phyloP scores from a whole-genome alignment of 257 asterid species.

The Linaria vulgaris region DNA sequence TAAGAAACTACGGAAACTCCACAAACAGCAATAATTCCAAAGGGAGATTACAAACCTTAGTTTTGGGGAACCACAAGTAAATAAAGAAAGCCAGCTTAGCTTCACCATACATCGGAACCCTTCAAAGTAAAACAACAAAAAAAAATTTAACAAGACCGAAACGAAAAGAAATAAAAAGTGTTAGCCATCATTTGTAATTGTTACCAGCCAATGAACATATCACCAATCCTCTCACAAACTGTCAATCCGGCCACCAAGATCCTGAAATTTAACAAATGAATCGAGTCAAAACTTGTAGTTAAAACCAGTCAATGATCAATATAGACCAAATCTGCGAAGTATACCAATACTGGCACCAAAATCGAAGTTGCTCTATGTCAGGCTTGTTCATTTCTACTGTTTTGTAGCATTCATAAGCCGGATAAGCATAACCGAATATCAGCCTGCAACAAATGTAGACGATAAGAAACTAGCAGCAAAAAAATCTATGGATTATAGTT shows the following conservation, averaged over 20 bases:
- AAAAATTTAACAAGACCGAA: conserved; percentile 7
- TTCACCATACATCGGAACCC: conserved; percentile 98
- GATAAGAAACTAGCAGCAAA: conserved; percentile 19
- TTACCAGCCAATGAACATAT: conserved; percentile 87
- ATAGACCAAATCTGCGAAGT: neutral
- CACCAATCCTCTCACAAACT: conserved; percentile 85
- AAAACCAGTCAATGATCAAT: no score
- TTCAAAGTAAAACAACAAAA: conserved; percentile 31
- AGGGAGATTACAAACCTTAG: conserved; percentile 56
- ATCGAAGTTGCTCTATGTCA: conserved; percentile 79
- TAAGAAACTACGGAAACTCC: neutral
- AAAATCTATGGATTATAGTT: conserved; percentile 9
- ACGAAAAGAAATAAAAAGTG: neutral
- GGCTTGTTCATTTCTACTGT: conserved; percentile 89
- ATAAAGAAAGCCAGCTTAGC: conserved; percentile 94
- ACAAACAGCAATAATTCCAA: neutral
- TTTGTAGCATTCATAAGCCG: conserved; percentile 88
- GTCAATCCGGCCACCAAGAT: conserved; percentile 85
- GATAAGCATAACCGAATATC: conserved; percentile 86
- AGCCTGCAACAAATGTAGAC: conserved; percentile 50
- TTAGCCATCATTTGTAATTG: neutral
- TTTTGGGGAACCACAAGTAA: conserved; percentile 94
- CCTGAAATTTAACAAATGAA: conserved; percentile 58
- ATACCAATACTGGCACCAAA: conserved; percentile 99
- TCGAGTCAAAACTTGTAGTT: conserved; percentile 3